A percentile compares a stretch with the other conserved stretches of the same genome.
Conservation (phyloP, 2,329 filamentous ascomycete species). For the Verticillium albo-atrum region DNA sequence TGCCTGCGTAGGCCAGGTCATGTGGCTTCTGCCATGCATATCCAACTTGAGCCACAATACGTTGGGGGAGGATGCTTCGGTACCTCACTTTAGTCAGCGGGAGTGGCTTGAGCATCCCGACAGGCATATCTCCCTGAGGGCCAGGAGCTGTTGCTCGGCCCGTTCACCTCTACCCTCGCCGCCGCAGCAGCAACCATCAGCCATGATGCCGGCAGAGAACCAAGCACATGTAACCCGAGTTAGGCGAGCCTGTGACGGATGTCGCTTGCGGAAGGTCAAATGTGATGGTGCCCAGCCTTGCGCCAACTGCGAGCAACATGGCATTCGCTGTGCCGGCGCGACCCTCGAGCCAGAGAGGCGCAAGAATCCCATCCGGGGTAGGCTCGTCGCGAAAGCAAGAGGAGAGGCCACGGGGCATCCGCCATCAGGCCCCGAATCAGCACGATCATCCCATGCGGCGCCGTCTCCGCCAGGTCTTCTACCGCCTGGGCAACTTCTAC, state of each 20-base stretch:
- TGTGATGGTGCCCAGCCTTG: constrained; percentile 29
- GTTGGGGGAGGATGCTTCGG: background rate
- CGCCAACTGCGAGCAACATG: constrained; percentile 29
- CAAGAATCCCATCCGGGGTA: background rate
- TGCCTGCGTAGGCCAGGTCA: background rate
- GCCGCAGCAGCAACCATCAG: background rate
- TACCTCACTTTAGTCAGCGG: too few species aligned
- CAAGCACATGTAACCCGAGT: background rate
- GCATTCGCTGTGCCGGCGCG: constrained; percentile 12
- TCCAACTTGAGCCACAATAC: background rate
- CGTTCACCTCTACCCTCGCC: too few species aligned
- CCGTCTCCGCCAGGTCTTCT: background rate
- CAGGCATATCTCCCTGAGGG: too few species aligned
- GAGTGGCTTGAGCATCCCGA: too few species aligned
- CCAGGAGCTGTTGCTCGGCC: too few species aligned
- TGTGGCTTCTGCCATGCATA: background rate
- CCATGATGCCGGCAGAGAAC: background rate
- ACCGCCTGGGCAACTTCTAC: background rate
- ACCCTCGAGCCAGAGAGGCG: background rate
- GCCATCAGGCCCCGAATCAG: background rate
- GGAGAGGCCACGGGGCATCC: background rate
- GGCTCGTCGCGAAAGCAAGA: background rate
- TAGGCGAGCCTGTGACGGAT: constrained; percentile 28
- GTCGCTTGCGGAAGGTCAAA: constrained; percentile 31
- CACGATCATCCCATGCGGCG: background rate